A percentile compares a stretch with the other conserved stretches of the same genome.
phyloP scores from a whole-genome alignment of 306 rosid genomes.

The Pterocarpus santalinus region DNA sequence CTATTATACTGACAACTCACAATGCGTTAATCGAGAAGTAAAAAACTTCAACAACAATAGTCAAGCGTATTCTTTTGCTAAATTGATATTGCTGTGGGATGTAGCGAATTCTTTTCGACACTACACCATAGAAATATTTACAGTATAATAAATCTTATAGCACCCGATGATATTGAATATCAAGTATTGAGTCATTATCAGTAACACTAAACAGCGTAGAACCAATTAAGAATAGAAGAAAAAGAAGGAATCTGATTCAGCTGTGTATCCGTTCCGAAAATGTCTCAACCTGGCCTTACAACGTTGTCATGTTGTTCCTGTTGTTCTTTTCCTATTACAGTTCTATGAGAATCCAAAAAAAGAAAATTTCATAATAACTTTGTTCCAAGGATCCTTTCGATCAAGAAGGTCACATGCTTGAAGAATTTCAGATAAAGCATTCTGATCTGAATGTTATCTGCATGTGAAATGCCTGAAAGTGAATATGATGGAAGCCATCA shows the following conservation, averaged over 20 bases:
- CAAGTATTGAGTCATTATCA: not conserved
- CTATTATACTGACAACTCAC: not conserved
- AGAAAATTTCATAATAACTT: not conserved
- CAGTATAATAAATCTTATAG: not conserved
- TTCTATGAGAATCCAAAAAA: constrained; percentile 31
- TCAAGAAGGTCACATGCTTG: constrained; percentile 1
- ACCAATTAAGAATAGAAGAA: constrained; percentile 6
- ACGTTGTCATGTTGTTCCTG: not conserved
- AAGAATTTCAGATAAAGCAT: constrained; percentile 13
- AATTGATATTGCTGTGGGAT: too few species aligned
- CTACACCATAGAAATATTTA: too few species aligned
- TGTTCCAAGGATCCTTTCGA: constrained; percentile 31
- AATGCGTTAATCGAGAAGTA: not conserved
- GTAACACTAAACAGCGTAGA: not conserved
- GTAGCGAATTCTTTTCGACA: too few species aligned
- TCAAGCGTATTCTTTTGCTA: too few species aligned
- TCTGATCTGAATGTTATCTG: constrained; percentile 30
- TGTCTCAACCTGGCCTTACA: constrained; percentile 24
- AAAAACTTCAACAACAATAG: too few species aligned
- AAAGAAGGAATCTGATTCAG: constrained; percentile 13
- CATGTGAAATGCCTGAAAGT: not conserved
- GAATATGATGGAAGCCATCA: not conserved
- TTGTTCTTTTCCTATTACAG: constrained; percentile 30
- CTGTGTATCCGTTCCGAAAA: constrained; percentile 1
- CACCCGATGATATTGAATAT: not conserved